Evolutionary conservation across 805 yeast genomes (phyloP).

Genomic region (Starmera caribaea): DNA sequence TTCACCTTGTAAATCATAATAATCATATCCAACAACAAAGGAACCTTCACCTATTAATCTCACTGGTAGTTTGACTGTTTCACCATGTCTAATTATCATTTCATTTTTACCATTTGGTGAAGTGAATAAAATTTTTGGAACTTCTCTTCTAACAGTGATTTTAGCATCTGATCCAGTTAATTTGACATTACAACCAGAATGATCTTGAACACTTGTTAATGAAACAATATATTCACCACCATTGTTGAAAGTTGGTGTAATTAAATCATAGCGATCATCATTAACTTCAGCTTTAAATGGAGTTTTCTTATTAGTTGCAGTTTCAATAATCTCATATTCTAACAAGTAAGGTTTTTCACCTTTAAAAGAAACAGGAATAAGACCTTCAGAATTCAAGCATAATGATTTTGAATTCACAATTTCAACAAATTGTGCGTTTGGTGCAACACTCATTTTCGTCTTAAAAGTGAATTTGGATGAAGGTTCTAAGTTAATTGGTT

Average conservation of each 20-base stretch:
- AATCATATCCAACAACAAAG: conserved; percentile 28
- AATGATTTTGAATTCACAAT: conserved; percentile 15
- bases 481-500: conserved; percentile 26
- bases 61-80: conserved; percentile 47
- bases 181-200: conserved; percentile 70
- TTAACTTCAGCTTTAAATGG: conserved; percentile 32
- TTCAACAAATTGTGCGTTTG: conserved; percentile 32
- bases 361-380: conserved; percentile 48
- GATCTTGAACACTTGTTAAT: conserved; percentile 59
- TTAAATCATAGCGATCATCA: conserved; percentile 29
- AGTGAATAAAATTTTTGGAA: conserved; percentile 49
- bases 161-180: conserved; percentile 52
- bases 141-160: conserved; percentile 59
- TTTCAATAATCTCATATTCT: conserved; percentile 57
- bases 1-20: conserved; percentile 20
- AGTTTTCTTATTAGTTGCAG: conserved; percentile 36
- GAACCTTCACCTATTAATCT: conserved; percentile 50
- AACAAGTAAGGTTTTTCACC: conserved; percentile 79
- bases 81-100: conserved; percentile 52
- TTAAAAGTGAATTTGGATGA: conserved; percentile 41
- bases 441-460: conserved; percentile 65
- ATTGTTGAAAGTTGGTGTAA: conserved; percentile 41
- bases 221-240: conserved; percentile 73
- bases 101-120: conserved; percentile 25
- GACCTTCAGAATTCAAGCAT: conserved; percentile 38